phyloP scores from a whole-genome alignment of 345 rosid genomes.

The Pistacia vera region DNA sequence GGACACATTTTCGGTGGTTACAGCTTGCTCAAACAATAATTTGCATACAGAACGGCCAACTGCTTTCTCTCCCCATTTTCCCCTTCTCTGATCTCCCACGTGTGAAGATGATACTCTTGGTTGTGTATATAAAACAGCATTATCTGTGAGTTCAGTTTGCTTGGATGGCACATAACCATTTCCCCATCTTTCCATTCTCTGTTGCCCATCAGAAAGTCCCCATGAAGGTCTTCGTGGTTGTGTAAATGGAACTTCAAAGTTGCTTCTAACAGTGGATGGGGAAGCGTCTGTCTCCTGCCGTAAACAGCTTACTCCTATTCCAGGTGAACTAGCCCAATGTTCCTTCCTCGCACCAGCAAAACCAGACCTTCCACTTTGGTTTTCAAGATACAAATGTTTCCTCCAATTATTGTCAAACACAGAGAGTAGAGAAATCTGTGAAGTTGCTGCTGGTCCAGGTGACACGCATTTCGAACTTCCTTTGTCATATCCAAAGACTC shows the following conservation, averaged over 20 bases:
- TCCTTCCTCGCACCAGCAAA: conserved; percentile 23
- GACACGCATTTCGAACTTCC: conserved; percentile 18
- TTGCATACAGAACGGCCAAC: conserved; percentile 5
- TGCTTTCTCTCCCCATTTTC: conserved; percentile 27
- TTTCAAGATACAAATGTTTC: conserved; percentile 27
- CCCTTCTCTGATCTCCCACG: conserved; percentile 19
- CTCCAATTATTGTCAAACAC: conserved; percentile 13
- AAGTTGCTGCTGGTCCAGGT: conserved; percentile 6
- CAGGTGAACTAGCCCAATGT: conserved; percentile 7
- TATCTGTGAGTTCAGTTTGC: background rate
- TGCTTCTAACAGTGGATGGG: conserved; percentile 31
- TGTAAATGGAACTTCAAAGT: conserved; percentile 14
- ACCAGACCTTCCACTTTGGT: conserved; percentile 4
- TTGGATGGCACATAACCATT: background rate
- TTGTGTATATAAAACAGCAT: conserved; percentile 34
- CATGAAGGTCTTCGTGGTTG: conserved; percentile 10
- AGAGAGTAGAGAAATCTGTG: background rate
- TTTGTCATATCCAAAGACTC: conserved; percentile 14
- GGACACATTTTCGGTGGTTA: background rate
- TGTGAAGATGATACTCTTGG: conserved; percentile 28
- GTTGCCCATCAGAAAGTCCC: background rate
- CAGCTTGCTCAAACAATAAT: conserved; percentile 11
- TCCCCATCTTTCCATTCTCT: conserved; percentile 11
- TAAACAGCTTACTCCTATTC: background rate
- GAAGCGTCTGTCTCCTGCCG: conserved; percentile 16